Conservation (phyloP, 345 rosid species). For the Physaria fendleri region DNA sequence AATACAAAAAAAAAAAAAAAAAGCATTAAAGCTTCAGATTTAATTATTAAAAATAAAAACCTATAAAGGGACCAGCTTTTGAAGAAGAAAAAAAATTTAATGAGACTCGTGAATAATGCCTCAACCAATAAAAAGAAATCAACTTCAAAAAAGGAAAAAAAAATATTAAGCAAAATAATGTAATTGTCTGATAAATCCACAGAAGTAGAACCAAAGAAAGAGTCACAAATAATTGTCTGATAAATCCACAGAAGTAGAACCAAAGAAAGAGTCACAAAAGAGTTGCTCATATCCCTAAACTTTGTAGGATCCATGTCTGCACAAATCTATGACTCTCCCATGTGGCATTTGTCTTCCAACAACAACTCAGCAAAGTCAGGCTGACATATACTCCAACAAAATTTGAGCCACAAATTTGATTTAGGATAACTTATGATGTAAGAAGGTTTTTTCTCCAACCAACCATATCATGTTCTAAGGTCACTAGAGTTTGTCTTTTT, state of each 20-base stretch:
- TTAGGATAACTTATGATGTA: conserved; percentile 10
- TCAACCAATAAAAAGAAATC: neutral
- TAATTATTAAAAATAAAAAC: no score
- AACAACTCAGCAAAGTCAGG: conserved; percentile 27
- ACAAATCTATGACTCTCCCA: conserved; percentile 18
- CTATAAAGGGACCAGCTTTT: neutral
- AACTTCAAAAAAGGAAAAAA: neutral
- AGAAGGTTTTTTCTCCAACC: conserved; percentile 10
- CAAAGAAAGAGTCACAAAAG: conserved; percentile 14
- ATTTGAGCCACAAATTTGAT: conserved; percentile 18
- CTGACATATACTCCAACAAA: conserved; percentile 20
- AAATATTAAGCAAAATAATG: no score
- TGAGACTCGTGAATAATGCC: neutral
- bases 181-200: conserved; percentile 9
- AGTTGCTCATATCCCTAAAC: conserved; percentile 18
- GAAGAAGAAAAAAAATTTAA: neutral
- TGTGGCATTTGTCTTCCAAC: conserved; percentile 17
- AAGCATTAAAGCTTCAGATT: neutral
- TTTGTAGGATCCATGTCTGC: conserved; percentile 29
- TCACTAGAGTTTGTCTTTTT: conserved; percentile 8
- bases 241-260: conserved; percentile 9
- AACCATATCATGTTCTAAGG: conserved; percentile 36
- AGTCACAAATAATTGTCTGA: conserved; percentile 12
- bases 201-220: conserved; percentile 8
- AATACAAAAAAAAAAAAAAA: no score